Evolutionary conservation across 2,329 filamentous ascomycete genomes (phyloP), one percentile per base, ranked within the genome.

Genomic region (Raffaelea arxii): DNA sequence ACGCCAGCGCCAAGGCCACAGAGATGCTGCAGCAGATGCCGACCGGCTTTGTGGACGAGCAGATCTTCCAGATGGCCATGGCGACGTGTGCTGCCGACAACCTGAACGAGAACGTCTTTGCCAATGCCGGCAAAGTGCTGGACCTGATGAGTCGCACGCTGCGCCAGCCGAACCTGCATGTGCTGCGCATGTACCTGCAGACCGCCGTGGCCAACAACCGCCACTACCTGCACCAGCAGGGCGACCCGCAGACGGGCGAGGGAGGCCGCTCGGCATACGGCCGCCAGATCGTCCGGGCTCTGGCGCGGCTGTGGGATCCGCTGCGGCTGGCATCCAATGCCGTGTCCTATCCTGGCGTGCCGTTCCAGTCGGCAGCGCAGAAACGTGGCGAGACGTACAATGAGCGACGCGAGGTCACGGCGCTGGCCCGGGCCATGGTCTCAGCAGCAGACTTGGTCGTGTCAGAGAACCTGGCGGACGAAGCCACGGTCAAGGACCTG

Each of bases 41-140:
- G 2, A 56, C 57, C 21, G 56, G 65, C 6, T 54, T 68, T 50
- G 58, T 75, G 35, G 63, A 59, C 47, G 55, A 59, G 27, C 75
- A 74, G 48, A 79, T 78, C 10, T 86, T 89, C 65, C 76, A 78
- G 45, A 75, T 87, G 41, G 87, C 84, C 46, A 79, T 96, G 69
- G 74, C 75, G 52, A 73, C 79, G 5, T 95, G 89, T 62, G 67
- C 78, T 22, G 77, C 82, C 47, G 88, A 96, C 67, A 83, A 80
- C 58, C 80, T 81, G 46, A 95, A 94, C 60, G 70, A 62, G n/a
- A 75, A 82, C 44, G 76, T 78, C 21, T 75, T 94, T 53, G 64
- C 69, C 3, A 73, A 84, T 53, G 84, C 86, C 4, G 77, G 70
- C 43, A 50, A 69, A 43, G 69, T 94, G 23, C 65, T 95, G 25